A percentile compares a stretch with the other conserved stretches of the same genome.
These are phyloP conservation scores for Nicotiana attenuata DNA, from an alignment of 257 asterid species.

Conservation along the genomic window DNA sequence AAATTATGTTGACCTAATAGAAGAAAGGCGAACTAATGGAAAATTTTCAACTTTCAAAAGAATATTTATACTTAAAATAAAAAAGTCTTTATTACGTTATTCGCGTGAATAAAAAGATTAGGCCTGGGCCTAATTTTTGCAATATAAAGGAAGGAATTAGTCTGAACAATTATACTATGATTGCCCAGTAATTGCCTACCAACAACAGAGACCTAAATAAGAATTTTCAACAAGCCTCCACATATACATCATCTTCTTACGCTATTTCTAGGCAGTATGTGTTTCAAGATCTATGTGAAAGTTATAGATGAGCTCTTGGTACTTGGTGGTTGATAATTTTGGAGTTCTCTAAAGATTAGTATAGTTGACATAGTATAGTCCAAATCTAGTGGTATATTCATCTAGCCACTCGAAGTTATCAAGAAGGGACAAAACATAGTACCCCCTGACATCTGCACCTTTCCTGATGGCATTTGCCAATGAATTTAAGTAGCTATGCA, in stretches of 20 bases:
- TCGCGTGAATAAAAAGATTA: not conserved
- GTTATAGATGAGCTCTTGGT: slow-evolving; percentile 28
- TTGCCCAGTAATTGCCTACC: not conserved
- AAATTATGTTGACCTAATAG: slow-evolving; percentile 13
- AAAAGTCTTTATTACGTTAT: slow-evolving; percentile 8
- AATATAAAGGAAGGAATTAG: not conserved
- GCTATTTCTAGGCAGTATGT: not conserved
- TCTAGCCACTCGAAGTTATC: too few relatives aligned
- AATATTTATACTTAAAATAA: slow-evolving; percentile 5
- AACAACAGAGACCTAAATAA: not conserved
- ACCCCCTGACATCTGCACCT: slow-evolving; percentile 72
- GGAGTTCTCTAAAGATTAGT: slow-evolving; percentile 40
- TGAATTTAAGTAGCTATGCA: too few relatives aligned
- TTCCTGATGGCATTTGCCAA: too few relatives aligned
- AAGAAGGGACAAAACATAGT: slow-evolving; percentile 65
- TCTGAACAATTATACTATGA: not conserved
- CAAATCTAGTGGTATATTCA: slow-evolving; percentile 55
- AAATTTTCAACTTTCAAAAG: slow-evolving; percentile 4
- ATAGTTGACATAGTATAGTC: slow-evolving; percentile 42
- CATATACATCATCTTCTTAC: not conserved
- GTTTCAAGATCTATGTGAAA: slow-evolving; percentile 11
- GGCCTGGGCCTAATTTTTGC: not conserved
- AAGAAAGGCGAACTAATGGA: not conserved
- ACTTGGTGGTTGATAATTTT: slow-evolving; percentile 40
- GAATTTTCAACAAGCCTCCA: not conserved